phyloP scores from a whole-genome alignment of 2,329 filamentous ascomycete species.

The Sarocladium kiliense region DNA sequence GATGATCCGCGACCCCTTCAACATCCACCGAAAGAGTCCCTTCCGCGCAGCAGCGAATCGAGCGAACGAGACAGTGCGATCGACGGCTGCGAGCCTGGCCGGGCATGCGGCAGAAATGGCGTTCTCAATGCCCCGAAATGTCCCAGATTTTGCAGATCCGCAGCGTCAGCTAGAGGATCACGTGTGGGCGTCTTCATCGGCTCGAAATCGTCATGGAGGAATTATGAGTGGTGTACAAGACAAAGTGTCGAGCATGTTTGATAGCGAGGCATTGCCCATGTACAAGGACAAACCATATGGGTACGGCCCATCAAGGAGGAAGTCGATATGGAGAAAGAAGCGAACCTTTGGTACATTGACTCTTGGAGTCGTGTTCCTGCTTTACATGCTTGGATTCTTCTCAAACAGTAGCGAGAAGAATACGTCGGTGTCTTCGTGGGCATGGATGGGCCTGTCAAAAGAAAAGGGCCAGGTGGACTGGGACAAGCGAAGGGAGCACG shows the following conservation, averaged over 20 bases:
- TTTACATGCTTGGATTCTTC: conserved; percentile 69
- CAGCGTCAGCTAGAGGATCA: conserved; percentile 61
- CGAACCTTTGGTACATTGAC: conserved; percentile 47
- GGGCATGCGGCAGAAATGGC: conserved; percentile 52
- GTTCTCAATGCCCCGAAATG: conserved; percentile 63
- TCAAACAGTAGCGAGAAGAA: conserved; percentile 32
- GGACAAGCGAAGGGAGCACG: conserved; percentile 69
- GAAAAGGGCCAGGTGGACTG: conserved; percentile 57
- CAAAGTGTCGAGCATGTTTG: conserved; percentile 61
- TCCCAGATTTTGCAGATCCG: conserved; percentile 62
- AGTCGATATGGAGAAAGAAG: conserved; percentile 59
- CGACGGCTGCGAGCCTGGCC: conserved; percentile 44
- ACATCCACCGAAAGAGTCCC: conserved; percentile 37
- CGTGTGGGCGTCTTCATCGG: conserved; percentile 52
- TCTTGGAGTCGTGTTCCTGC: conserved; percentile 48
- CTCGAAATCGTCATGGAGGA: conserved; percentile 32
- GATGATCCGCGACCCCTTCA: conserved; percentile 42
- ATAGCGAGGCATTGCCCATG: conserved; percentile 66
- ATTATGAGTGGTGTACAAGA: conserved; percentile 32
- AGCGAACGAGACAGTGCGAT: conserved; percentile 37
- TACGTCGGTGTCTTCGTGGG: conserved; percentile 41
- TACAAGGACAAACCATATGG: conserved; percentile 98
- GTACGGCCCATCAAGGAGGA: conserved; percentile 56
- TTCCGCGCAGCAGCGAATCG: conserved; percentile 43
- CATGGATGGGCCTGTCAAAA: conserved; percentile 48